A percentile compares a stretch with the other conserved stretches of the same genome.
phyloP scores from a whole-genome alignment of 192 early-diverging fungal species.

The Backusella westeae region DNA sequence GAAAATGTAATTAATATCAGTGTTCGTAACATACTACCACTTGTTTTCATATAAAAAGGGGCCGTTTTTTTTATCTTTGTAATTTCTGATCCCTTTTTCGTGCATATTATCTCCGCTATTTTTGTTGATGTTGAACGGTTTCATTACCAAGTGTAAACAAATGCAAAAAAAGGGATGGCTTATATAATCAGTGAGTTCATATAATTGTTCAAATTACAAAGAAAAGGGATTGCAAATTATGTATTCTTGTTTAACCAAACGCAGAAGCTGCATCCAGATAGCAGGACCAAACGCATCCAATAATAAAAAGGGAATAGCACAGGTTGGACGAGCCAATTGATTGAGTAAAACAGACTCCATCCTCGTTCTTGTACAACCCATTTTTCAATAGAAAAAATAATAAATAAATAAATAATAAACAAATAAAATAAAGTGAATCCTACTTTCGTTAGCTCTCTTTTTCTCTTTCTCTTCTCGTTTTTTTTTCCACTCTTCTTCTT shows the following conservation, averaged over 20 bases:
- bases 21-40: not conserved
- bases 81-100: not conserved
- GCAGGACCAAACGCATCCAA: not conserved
- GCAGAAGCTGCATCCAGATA: not conserved
- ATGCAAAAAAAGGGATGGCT: not conserved
- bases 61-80: not conserved
- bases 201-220: not conserved
- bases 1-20: not conserved
- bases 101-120: not conserved
- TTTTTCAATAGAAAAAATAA: not conserved
- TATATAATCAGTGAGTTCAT: not conserved
- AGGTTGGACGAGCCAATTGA: not conserved
- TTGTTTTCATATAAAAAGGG: not conserved
- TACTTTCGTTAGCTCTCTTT: not conserved
- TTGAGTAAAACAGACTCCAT: not conserved
- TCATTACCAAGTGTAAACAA: not conserved
- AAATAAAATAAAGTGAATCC: constrained; percentile 1
- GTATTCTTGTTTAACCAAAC: not conserved
- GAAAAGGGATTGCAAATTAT: not conserved
- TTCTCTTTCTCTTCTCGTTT: constrained; percentile 2
- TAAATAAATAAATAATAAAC: not conserved
- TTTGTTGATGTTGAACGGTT: not conserved
- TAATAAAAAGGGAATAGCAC: not conserved
- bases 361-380: constrained; percentile 13
- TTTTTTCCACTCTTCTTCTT: not conserved